Evolutionary conservation across 2,329 filamentous ascomycete species (phyloP), one percentile per base, ranked within the genome.

Genomic region (Hymenoscyphus repandus): DNA sequence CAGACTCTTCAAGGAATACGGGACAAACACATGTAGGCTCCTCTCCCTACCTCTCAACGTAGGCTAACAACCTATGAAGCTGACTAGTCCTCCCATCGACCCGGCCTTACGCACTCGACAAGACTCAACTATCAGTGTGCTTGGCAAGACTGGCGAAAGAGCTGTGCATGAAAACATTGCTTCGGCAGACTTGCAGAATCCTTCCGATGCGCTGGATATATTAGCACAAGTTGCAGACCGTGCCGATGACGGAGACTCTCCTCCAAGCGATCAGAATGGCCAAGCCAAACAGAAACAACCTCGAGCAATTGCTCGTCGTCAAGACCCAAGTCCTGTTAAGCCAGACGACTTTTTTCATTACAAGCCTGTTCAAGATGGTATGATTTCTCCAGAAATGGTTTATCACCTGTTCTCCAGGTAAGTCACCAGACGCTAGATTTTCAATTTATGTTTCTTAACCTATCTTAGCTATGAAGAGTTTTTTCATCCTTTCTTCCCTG

Each of bases 401-500:
- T 62, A 63, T 37, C 49, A 52, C 12, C 45, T 65, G 33, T 64
- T 66, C 40, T 47, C 52, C 13, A 64, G 37, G 61, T 64, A 43
- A 39, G 55, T 49, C 9, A n/a, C 17, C 13, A 11, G 15, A n/a
- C 5, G 22, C 2, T 15, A 27, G 20, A 3, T 6, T n/a, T 41
- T 27, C 9, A 7, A 7, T 27, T 33, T 22, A 11, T 50, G 7
- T 3, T 33, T 27, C 20, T 22, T 47, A 42, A 43, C 33, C 6
- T 5, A 22, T 18, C 32, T 31, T 31, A 65, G 62, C 22, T 66
- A 62, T 33, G 57, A 64, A 37, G 50, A 62, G 48, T 58, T 58
- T 41, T 88, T 85, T 57, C 84, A 88, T 60, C 80, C 82, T 0
- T 88, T 83, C 68, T 85, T 86, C 50, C 85, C 85, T 0, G 70